phyloP scores from a whole-genome alignment of 164 flowering plant species.

The Sextonia rubra region DNA sequence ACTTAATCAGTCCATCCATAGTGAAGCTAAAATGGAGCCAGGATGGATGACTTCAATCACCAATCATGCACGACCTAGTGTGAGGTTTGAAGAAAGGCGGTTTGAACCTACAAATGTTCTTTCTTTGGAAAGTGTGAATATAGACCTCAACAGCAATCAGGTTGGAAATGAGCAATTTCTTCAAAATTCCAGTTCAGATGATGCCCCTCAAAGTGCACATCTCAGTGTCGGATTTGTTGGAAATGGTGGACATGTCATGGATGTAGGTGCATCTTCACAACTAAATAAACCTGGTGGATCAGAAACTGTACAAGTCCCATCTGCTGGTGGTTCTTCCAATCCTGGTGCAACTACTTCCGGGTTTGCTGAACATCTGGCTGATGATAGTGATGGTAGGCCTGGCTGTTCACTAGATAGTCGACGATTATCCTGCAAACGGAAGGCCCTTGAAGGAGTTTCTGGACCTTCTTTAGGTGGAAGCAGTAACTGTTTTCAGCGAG shows the following conservation, averaged over 20 bases:
- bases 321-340: constrained; percentile 35
- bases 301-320: constrained; percentile 24
- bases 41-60: constrained; percentile 42
- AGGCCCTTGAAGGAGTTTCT: constrained; percentile 53
- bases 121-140: constrained; percentile 26
- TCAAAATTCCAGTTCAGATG: constrained; percentile 19
- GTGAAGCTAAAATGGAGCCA: constrained; percentile 44
- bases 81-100: constrained; percentile 33
- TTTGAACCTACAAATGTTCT: constrained; percentile 26
- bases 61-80: constrained; percentile 28
- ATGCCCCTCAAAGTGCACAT: constrained; percentile 24
- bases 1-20: constrained; percentile 24
- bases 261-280: constrained; percentile 20
- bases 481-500: constrained; percentile 31
- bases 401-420: constrained; percentile 54
- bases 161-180: constrained; percentile 23
- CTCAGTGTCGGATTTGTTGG: constrained; percentile 31
- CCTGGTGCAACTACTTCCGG: constrained; percentile 33
- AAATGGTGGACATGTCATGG: constrained; percentile 30
- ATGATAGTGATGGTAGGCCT: constrained; percentile 45
- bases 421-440: constrained; percentile 66
- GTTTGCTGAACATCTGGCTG: constrained; percentile 33
- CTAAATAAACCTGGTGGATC: constrained; percentile 28
- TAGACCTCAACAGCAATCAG: constrained; percentile 24
- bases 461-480: constrained; percentile 59